Base-by-base conservation (phyloP, 148 eudicot genomes). In the Vaccinium myrtillus region DNA sequence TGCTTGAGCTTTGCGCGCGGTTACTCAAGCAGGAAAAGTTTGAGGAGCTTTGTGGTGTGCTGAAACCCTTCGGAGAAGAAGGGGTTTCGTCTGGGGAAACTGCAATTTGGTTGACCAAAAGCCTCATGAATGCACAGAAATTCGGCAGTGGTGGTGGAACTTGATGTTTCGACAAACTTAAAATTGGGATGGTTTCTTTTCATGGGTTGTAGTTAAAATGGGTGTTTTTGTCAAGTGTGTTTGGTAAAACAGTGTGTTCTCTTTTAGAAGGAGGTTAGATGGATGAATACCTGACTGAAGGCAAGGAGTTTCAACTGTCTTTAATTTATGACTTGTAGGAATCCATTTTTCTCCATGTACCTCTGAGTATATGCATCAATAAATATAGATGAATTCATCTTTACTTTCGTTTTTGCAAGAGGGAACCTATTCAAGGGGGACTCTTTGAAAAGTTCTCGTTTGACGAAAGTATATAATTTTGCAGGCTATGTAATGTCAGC, bases 101-200 rank as follows among this genome's bases (percentile, higher is more conserved):
- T 51, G 98, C 99, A 53, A 96, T 96, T 65, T 96, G 99, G 99
- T 84, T 96, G 85, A 95, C 99, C 11, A 94, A 96, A 90, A 96
- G 98, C 90, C 89, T 96, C 67, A 93, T 95, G 85, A 94, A 89
- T 79, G 93, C 95, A 54, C 94, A 94, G 63, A 92, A 94, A 78
- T 84, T 90, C 43, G 81, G 63, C 10, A 89, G 91, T 25, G 73
- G 7, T 27, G 58, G 74, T 23, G 93, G 83, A 55, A 87, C 83
- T 30, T 83, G 74, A 78, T 79, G 79, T 86, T 75, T 80, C 48
- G 6, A 30, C n/a, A 36, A n/a, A n/a, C n/a, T n/a, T n/a, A n/a
- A 56, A n/a, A 8, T 81, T 84, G 74, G 77, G 86, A 61, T 77
- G 50, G 30, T 39, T 27, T 18, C 4, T n/a, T 30, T 21, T 76